Evolutionary conservation across 164 flowering plant genomes (phyloP).

Genomic region (Saururus chinensis): DNA sequence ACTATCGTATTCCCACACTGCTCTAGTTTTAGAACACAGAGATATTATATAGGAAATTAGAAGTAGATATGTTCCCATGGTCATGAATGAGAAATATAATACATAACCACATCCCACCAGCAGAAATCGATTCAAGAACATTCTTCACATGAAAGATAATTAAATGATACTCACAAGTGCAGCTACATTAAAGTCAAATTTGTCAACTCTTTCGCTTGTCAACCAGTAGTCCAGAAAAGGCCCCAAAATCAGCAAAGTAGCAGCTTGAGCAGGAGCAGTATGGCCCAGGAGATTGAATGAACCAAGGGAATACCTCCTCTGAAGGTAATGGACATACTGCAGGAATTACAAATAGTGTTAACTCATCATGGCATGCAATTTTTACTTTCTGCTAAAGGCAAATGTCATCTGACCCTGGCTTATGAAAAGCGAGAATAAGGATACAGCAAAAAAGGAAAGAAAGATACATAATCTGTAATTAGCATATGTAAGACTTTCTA

Average conservation of each 20-base stretch:
- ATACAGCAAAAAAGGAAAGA: neutral
- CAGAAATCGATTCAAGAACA: too few species aligned
- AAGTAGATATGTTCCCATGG: too few species aligned
- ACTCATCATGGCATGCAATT: neutral
- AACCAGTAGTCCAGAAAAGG: constrained; percentile 82
- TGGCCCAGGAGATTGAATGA: constrained; percentile 85
- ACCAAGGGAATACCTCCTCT: constrained; percentile 70
- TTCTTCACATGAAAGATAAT: too few species aligned
- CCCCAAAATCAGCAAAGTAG: constrained; percentile 54
- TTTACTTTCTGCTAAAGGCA: too few species aligned
- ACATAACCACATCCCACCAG: too few species aligned
- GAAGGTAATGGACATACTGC: constrained; percentile 82
- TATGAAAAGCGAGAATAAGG: neutral
- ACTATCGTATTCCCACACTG: too few species aligned
- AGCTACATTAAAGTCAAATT: constrained; percentile 24
- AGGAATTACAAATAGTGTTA: constrained; percentile 3
- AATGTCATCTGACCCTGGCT: too few species aligned
- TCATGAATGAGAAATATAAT: too few species aligned
- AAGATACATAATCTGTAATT: neutral
- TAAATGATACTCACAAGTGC: constrained; percentile 45
- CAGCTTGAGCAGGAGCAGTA: constrained; percentile 89
- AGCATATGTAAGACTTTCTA: too few species aligned
- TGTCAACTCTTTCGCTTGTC: constrained; percentile 56
- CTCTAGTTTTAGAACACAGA: too few species aligned
- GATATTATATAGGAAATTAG: too few species aligned